Evolutionary conservation across 208 protist species (phyloP), one percentile per base, ranked within the genome.

Genomic region (Leishmania tropica): DNA sequence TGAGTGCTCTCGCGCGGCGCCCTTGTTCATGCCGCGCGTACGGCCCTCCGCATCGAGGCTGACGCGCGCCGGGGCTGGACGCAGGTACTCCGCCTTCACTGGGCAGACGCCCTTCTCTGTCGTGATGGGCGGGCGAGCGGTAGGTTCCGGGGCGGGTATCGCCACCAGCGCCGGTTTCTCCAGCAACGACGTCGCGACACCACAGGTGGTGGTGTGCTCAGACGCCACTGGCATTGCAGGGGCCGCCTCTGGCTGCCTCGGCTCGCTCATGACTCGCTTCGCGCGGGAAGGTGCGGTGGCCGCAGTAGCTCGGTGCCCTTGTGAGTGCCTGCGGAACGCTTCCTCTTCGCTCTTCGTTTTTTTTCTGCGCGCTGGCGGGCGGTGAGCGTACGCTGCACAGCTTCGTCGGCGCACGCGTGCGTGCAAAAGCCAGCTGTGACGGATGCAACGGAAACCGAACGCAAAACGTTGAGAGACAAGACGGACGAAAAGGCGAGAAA

Each of bases 11-110:
- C 90, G 87, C 24, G 93, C 94, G 6, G 79, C 79, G 13, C 92
- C 92, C 53, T 92, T 96, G 85, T 97, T 97, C 94, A 96, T 96
- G 58, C 94, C 94, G 19, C 91, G 86, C 48, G 90, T 93, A 65
- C 88, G 88, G 10, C 90, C 91, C 54, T 93, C 90, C 5, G 81
- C 85, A 76, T 94, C 90, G 51, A 95, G 86, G 45, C 79, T 88
- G 47, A 94, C 88, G 58, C 87, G 89, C 28, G 83, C 85, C n/a
- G 87, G 92, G 5, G 89, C 92, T 10, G 85, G 83, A 13, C 88
- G 87, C 65, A 89, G 83, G 88, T 92, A 95, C 77, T 89, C 87
- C 64, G 77, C 70, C 86, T 89, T 92, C 64, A 95, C 89, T 6
- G 90, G 86, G 74, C 93, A 95, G 21, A 95, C 83, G n/a, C 92